Evolutionary conservation across 371 early-diverging fungal species (phyloP).

Genomic region (Mortierella polycephala): DNA sequence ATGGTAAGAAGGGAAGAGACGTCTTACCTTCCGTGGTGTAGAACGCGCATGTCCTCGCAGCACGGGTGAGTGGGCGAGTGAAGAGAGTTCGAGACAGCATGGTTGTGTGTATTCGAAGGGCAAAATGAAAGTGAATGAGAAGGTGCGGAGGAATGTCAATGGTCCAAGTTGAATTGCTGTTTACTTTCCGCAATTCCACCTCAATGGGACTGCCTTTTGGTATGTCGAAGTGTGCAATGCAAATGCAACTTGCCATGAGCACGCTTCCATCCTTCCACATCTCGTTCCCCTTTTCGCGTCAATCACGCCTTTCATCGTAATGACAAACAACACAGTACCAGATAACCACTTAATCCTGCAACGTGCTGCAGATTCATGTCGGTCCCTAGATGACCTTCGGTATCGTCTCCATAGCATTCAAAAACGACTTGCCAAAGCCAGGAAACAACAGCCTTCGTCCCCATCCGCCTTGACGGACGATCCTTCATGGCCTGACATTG

Average conservation of each 20-base stretch:
- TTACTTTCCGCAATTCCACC: too few relatives aligned
- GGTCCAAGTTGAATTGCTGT: too few relatives aligned
- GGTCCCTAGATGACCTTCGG: slow-evolving; percentile 36
- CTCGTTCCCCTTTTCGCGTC: neutral
- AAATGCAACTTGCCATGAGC: neutral
- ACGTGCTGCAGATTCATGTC: slow-evolving; percentile 43
- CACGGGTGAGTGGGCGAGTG: slow-evolving; percentile 8
- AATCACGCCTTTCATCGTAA: neutral
- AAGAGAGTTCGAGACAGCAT: slow-evolving; percentile 24
- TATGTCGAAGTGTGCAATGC: too few relatives aligned
- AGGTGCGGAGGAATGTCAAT: neutral
- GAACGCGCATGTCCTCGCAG: slow-evolving; percentile 18
- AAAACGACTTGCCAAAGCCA: slow-evolving; percentile 27
- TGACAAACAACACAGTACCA: slow-evolving; percentile 7
- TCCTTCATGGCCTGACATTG: neutral
- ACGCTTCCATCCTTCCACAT: neutral
- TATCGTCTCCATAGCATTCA: slow-evolving; percentile 34
- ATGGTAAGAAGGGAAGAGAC: neutral
- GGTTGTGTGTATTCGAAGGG: neutral
- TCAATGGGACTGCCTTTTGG: too few relatives aligned
- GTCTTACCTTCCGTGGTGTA: slow-evolving; percentile 38
- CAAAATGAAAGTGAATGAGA: neutral
- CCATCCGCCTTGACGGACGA: neutral
- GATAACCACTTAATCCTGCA: slow-evolving; percentile 46
- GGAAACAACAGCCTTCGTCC: neutral